These are phyloP conservation scores for Xylaria sp. DNA, from an alignment of 2,329 filamentous ascomycete species.

Conservation along the genomic window DNA sequence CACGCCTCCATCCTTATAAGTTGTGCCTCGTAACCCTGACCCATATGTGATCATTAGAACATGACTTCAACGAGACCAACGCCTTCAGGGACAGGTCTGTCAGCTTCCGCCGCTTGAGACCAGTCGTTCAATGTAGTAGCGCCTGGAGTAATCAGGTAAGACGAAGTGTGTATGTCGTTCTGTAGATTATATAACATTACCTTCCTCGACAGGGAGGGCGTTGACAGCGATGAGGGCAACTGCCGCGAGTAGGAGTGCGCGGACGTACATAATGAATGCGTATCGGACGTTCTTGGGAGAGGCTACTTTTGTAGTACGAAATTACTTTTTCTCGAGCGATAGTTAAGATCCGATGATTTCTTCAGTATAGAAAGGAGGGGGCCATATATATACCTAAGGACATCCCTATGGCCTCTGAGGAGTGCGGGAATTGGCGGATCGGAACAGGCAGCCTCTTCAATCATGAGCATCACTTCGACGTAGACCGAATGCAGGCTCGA, in stretches of 20 bases:
- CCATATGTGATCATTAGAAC: neutral
- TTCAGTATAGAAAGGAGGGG: neutral
- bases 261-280: neutral
- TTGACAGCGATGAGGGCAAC: neutral
- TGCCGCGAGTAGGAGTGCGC: neutral
- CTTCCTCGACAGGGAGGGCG: neutral
- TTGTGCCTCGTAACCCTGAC: too few relatives aligned
- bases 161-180: neutral
- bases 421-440: too few relatives aligned
- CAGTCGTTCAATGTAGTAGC: neutral
- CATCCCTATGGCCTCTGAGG: too few relatives aligned
- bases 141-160: neutral
- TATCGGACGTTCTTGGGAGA: neutral
- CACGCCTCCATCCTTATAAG: too few relatives aligned
- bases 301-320: too few relatives aligned
- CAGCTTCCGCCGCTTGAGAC: neutral
- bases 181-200: neutral
- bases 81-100: neutral
- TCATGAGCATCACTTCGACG: neutral
- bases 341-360: neutral
- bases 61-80: neutral
- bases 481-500: neutral
- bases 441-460: too few relatives aligned
- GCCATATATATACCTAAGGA: too few relatives aligned
- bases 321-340: neutral